Base-by-base conservation (phyloP, 306 rosid species). In the Acacia melanoxylon region DNA sequence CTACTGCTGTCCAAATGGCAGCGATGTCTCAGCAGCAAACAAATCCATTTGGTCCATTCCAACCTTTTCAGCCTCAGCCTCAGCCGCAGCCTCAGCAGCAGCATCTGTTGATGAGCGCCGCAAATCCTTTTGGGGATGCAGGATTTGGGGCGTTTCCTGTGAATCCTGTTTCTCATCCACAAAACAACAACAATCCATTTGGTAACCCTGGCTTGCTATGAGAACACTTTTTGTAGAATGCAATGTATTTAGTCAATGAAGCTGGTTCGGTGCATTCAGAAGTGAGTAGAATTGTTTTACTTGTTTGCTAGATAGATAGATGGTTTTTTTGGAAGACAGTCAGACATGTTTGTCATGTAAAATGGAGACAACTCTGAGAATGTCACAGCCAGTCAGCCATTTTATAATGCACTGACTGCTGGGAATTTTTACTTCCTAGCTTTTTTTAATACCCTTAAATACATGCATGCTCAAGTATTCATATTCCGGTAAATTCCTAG, bases 21-120 rank as follows among this genome's bases (percentile, higher is more conserved):
- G 82, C 89, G 73, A 74, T 92, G 87, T 83, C 88, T 59, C 97
- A 90, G 63, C 98, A 89, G 52, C 99, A 90, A 84, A 87, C 89
- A 20, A 96, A 94, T 83, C 99, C 99, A 58, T 96, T 96, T 61
- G 98, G 99, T 79, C 90, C 94, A 9, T 92, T 76, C 86, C 97
- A 91, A 75, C 96, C 95, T 25, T 84, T 86, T 46, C 66, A 56
- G 29, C 27, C 63, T 58, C 90, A 86, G 61, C 85, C 86, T 16
- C 91, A 84, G 75, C 54, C 6, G 4, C 73, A 74, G 76, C 84
- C 58, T 61, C 95, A 75, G 24, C 98, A 75, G 76, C 98, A 83
- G 42, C 94, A 92, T 77, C 77, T 91, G 79, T 27, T 83, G 85
- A 89, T 92, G 97, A 84, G 84, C 78, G 85, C 94, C 4, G 82